These are phyloP conservation scores for Buddleja alternifolia DNA, from an alignment of 257 asterid genomes.

Conservation along the genomic window DNA sequence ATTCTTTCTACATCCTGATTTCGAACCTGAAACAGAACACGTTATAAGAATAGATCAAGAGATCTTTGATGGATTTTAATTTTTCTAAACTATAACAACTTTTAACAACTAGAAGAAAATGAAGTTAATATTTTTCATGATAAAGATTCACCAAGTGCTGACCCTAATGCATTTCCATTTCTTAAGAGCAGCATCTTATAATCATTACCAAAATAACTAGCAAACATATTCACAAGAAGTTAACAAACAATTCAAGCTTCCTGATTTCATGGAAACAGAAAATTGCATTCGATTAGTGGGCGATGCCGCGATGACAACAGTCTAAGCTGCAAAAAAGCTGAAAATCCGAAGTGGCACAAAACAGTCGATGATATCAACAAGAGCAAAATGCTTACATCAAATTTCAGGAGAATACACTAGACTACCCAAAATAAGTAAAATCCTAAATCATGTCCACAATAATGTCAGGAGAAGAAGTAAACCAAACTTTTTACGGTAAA, in stretches of 20 bases:
- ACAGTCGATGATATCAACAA: too few species aligned
- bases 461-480: too few species aligned
- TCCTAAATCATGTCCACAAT: too few species aligned
- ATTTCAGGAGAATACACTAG: too few species aligned
- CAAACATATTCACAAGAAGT: background rate
- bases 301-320: background rate
- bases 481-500: too few species aligned
- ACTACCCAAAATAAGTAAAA: too few species aligned
- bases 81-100: background rate
- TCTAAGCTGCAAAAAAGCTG: background rate
- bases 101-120: background rate
- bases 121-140: background rate
- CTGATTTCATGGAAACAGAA: background rate
- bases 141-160: slow-evolving; percentile 12
- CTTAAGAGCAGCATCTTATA: slow-evolving; percentile 14
- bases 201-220: background rate
- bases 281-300: background rate
- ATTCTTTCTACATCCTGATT: slow-evolving; percentile 27
- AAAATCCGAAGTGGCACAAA: background rate
- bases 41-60: slow-evolving; percentile 1
- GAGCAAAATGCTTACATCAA: too few species aligned
- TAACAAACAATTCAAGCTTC: background rate
- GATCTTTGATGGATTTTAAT: background rate
- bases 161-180: slow-evolving; percentile 17
- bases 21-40: slow-evolving; percentile 24